phyloP scores from a whole-genome alignment of 495 filamentous ascomycete genomes.

The Stereocaulon alpinum region DNA sequence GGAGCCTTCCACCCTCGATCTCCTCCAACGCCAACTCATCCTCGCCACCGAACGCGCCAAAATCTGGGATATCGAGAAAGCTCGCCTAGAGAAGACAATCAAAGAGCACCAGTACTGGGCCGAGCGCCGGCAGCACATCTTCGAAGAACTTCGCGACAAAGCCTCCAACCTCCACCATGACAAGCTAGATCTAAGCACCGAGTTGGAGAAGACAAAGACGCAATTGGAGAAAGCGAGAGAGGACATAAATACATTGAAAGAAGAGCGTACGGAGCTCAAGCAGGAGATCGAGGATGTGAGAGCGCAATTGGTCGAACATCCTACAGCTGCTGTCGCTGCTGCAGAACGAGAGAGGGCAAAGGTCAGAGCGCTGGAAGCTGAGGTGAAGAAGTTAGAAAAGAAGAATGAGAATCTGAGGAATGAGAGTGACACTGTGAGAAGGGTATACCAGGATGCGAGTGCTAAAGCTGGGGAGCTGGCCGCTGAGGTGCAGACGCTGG shows the following conservation, averaged over 20 bases:
- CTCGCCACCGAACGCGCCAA: slow-evolving; percentile 3
- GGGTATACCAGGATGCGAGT: too few relatives aligned
- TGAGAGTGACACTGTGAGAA: too few relatives aligned
- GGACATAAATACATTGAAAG: slow-evolving; percentile 39
- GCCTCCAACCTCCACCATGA: slow-evolving; percentile 6
- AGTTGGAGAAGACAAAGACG: slow-evolving; percentile 23
- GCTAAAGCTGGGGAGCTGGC: slow-evolving; percentile 28
- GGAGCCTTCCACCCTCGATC: slow-evolving; percentile 1
- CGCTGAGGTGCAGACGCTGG: neutral
- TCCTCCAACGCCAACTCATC: slow-evolving; percentile 1
- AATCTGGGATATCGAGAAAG: slow-evolving; percentile 3
- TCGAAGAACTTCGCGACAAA: slow-evolving; percentile 28
- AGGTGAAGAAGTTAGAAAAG: slow-evolving; percentile 35
- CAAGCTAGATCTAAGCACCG: slow-evolving; percentile 3
- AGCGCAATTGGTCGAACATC: slow-evolving; percentile 35
- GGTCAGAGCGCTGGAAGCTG: slow-evolving; percentile 33
- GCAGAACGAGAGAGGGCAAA: slow-evolving; percentile 38
- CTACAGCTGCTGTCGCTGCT: slow-evolving; percentile 39
- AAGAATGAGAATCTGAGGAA: slow-evolving; percentile 30
- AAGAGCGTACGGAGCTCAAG: slow-evolving; percentile 38
- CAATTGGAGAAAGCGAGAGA: slow-evolving; percentile 32
- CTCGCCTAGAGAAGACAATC: neutral
- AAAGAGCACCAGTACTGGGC: slow-evolving; percentile 6
- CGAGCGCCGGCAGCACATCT: slow-evolving; percentile 11
- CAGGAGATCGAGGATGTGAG: slow-evolving; percentile 40